Percentiles rank a stretch among this genome's conserved stretches.
Evolutionary conservation across 345 rosid genomes (phyloP).

Genomic region (Euphorbia tirucalli): DNA sequence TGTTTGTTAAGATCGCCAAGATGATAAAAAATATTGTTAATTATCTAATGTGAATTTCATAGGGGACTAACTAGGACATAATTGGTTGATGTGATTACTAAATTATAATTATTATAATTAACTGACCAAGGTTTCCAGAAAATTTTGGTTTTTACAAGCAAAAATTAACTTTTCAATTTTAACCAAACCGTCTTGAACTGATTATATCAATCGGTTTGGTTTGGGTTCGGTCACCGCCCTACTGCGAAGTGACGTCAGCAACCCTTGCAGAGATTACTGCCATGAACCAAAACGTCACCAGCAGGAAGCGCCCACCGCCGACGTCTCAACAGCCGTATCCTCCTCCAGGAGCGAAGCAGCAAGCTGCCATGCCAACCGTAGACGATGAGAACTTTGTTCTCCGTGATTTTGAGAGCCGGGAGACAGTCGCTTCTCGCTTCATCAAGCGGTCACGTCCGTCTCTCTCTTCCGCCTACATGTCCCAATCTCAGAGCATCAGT

Average conservation of each 20-base stretch:
- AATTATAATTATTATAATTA: too few relatives aligned
- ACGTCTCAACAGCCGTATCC: constrained; percentile 32
- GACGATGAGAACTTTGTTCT: constrained; percentile 72
- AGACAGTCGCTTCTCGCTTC: constrained; percentile 55
- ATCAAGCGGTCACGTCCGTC: constrained; percentile 77
- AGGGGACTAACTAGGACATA: too few relatives aligned
- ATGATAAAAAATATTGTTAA: too few relatives aligned
- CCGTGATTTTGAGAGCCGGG: constrained; percentile 68
- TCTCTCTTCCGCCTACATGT: constrained; percentile 47
- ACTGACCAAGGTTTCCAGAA: too few relatives aligned
- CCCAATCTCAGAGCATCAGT: constrained; percentile 60
- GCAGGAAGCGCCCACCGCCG: constrained; percentile 70
- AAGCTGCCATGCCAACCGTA: constrained; percentile 32
- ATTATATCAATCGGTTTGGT: too few relatives aligned
- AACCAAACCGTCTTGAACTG: too few relatives aligned
- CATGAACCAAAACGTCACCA: constrained; percentile 46
- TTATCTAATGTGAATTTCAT: too few relatives aligned
- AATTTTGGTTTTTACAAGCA: too few relatives aligned
- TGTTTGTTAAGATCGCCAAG: too few relatives aligned
- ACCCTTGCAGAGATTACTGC: constrained; percentile 10
- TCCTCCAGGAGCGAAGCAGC: constrained; percentile 51
- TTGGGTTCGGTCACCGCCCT: too few relatives aligned
- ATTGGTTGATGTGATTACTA: too few relatives aligned
- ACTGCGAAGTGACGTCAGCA: neutral
- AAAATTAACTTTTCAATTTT: too few relatives aligned